These are phyloP conservation scores for Phytophthora sansomeana DNA, from an alignment of 352 stramenopile species.

Conservation along the genomic window DNA sequence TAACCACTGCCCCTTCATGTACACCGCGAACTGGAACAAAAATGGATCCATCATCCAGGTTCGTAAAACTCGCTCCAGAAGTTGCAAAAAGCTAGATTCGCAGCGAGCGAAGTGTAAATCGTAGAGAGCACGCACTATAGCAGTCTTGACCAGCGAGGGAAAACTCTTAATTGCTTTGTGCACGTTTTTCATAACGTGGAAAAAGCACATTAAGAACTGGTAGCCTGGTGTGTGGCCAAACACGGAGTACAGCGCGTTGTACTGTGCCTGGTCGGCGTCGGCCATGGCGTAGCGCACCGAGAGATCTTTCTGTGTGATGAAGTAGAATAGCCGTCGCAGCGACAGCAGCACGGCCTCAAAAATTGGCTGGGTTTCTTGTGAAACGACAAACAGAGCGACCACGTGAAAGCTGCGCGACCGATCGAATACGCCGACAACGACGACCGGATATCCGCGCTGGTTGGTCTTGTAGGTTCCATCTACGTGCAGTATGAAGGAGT, in stretches of 20 bases:
- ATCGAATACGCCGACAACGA: background rate
- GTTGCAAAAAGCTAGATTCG: background rate
- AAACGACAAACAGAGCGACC: background rate
- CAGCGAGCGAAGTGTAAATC: slow-evolving; percentile 29
- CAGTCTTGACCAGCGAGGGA: background rate
- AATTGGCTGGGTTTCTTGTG: background rate
- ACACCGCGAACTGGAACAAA: no score
- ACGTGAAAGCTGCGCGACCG: background rate
- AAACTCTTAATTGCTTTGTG: slow-evolving; percentile 6
- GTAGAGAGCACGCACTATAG: slow-evolving; percentile 14
- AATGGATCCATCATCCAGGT: no score
- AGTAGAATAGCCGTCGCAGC: background rate
- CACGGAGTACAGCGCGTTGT: no score
- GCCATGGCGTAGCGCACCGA: no score
- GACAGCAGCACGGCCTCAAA: background rate
- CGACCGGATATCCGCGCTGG: background rate
- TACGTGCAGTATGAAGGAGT: background rate
- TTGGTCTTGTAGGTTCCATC: background rate
- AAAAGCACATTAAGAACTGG: slow-evolving; percentile 42
- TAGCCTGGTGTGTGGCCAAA: no score
- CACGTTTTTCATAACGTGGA: slow-evolving; percentile 26
- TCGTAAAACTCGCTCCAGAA: no score
- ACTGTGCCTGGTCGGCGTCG: no score
- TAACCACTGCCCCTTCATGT: no score
- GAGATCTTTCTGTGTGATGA: no score